A percentile compares a stretch with the other conserved stretches of the same genome.
Conservation (phyloP, 257 asterid genomes). For the Solanum stenotomum region DNA sequence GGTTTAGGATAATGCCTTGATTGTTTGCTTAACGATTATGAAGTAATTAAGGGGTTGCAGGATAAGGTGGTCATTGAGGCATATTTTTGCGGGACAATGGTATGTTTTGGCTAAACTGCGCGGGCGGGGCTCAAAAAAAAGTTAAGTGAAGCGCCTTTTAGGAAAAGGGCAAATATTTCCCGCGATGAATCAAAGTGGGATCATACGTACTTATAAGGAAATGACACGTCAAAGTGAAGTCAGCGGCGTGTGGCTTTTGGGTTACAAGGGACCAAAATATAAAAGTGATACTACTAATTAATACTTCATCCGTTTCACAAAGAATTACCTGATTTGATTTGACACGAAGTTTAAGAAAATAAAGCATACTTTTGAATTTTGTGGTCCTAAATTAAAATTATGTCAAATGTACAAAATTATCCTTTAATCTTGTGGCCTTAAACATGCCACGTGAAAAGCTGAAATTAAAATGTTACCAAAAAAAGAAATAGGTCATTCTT, state of each 20-base stretch:
- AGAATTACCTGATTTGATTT: too few relatives aligned
- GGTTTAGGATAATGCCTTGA: background rate
- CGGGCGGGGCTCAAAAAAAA: slow-evolving; percentile 15
- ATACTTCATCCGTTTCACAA: too few relatives aligned
- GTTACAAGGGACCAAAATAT: background rate
- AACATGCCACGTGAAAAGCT: too few relatives aligned
- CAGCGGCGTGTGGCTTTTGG: background rate
- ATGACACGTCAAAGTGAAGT: background rate
- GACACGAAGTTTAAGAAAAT: too few relatives aligned
- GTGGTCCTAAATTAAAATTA: too few relatives aligned
- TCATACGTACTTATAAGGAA: background rate
- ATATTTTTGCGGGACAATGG: background rate
- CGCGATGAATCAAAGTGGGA: slow-evolving; percentile 21
- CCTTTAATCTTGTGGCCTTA: too few relatives aligned
- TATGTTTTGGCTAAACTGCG: background rate
- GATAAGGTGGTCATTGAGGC: background rate
- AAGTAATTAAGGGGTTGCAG: background rate
- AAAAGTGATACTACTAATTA: too few relatives aligned
- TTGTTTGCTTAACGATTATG: background rate
- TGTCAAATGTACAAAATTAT: too few relatives aligned
- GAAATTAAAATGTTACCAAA: too few relatives aligned
- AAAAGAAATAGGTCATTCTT: too few relatives aligned
- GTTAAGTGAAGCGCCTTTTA: background rate
- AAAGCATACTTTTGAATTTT: too few relatives aligned
- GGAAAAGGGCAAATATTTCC: slow-evolving; percentile 8